These are phyloP conservation scores for Volvox africanus DNA, from an alignment of 139 green algal genomes.

Conservation along the genomic window DNA sequence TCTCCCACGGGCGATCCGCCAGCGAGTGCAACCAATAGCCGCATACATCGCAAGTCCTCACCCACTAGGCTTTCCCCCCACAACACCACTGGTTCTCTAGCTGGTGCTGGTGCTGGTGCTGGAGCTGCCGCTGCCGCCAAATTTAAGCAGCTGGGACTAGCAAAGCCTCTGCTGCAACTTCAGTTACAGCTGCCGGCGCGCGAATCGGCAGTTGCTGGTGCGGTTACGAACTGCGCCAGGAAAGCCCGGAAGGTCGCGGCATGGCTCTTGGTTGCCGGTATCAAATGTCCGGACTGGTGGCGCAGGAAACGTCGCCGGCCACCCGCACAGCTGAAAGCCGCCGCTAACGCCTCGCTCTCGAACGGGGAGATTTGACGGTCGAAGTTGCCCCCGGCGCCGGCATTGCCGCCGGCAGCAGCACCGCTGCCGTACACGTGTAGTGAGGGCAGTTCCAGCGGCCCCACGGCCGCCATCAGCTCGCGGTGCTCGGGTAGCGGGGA, in stretches of 20 bases:
- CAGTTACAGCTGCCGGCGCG: no score
- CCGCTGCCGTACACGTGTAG: constrained; percentile 59
- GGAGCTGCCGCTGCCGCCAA: no score
- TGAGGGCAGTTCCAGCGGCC: constrained; percentile 50
- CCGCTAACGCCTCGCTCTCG: constrained; percentile 17
- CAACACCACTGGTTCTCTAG: no score
- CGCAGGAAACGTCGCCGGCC: background rate
- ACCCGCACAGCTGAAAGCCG: constrained; percentile 4
- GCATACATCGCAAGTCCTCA: no score
- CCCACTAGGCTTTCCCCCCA: no score
- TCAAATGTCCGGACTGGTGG: constrained; percentile 38
- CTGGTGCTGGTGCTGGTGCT: no score
- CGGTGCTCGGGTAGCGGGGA: background rate
- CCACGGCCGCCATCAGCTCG: constrained; percentile 21
- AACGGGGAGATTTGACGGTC: constrained; percentile 20
- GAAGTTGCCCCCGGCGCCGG: background rate
- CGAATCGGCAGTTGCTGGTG: no score
- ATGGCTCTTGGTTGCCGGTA: constrained; percentile 21
- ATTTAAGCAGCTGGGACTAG: no score
- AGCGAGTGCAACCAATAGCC: no score
- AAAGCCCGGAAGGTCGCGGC: constrained; percentile 26
- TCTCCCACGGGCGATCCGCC: no score
- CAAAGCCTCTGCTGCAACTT: no score
- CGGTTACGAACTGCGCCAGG: constrained; percentile 28
- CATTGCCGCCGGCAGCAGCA: background rate